phyloP scores from a whole-genome alignment of 1,284 basidiomycete species.

The Ustilago hordei region DNA sequence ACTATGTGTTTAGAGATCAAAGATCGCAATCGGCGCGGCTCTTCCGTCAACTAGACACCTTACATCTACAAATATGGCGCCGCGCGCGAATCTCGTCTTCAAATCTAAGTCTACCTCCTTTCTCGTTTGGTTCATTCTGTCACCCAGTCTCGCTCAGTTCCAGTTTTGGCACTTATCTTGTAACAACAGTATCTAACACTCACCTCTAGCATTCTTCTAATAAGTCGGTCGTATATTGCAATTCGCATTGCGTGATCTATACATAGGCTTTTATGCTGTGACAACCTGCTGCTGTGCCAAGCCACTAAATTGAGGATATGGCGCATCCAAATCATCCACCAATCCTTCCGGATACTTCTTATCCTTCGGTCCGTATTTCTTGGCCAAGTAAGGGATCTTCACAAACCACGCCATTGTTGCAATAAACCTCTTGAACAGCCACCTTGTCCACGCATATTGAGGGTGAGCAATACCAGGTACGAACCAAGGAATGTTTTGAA shows the following conservation, averaged over 20 bases:
- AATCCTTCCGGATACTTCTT: constrained; percentile 11
- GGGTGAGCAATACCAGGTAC: constrained; percentile 36
- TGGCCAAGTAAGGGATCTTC: constrained; percentile 10
- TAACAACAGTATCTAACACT: not conserved
- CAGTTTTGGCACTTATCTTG: not conserved
- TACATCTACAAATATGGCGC: not conserved
- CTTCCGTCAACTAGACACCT: constrained; percentile 25
- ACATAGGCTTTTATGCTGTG: not conserved
- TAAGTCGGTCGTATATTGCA: not conserved
- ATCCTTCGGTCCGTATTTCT: constrained; percentile 5
- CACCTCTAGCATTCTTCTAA: constrained; percentile 6
- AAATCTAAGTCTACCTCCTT: not conserved
- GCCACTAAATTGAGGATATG: constrained; percentile 16
- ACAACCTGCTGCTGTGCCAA: constrained; percentile 6
- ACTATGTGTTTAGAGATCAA: constrained; percentile 49
- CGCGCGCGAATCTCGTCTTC: not conserved
- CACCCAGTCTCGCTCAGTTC: not conserved
- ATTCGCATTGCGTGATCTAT: not conserved
- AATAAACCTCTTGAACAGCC: constrained; percentile 18
- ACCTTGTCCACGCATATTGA: constrained; percentile 7
- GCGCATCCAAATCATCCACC: constrained; percentile 21
- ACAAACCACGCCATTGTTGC: constrained; percentile 1
- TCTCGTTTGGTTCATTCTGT: not conserved
- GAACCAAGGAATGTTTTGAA: constrained; percentile 39
- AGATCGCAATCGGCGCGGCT: constrained; percentile 43